phyloP scores from a whole-genome alignment of 73 alveolate species.

The Breviolum minutum region DNA sequence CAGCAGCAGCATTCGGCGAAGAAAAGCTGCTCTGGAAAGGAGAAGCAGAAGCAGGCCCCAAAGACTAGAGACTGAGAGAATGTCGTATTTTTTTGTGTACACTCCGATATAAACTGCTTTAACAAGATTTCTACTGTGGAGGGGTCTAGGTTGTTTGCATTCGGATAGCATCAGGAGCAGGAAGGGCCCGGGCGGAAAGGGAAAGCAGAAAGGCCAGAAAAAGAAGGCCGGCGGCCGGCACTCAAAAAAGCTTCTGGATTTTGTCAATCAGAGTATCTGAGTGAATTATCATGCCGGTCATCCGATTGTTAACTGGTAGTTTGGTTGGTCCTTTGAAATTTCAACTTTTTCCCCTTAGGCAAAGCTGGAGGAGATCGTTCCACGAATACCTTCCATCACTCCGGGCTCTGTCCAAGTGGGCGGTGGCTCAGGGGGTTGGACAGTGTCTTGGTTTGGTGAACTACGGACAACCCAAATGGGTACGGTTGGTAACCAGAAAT shows the following conservation, averaged over 20 bases:
- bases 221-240: constrained; percentile 2
- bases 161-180: constrained; percentile 5
- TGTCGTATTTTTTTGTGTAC: neutral
- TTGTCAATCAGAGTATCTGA: too few relatives aligned
- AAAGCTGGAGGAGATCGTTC: neutral
- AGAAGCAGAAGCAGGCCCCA: constrained; percentile 80
- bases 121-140: neutral
- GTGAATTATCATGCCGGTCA: neutral
- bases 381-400: neutral
- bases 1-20: constrained; percentile 93
- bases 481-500: too few relatives aligned
- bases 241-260: neutral
- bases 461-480: too few relatives aligned
- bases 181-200: constrained; percentile 35
- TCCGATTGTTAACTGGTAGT: neutral
- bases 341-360: neutral
- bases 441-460: neutral
- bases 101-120: neutral
- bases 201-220: constrained; percentile 70
- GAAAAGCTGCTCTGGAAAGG: constrained; percentile 63
- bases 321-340: neutral
- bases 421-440: constrained; percentile 94
- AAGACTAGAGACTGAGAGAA: too few relatives aligned
- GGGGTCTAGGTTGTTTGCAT: neutral
- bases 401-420: constrained; percentile 92